Percentiles rank a stretch among this genome's conserved stretches.
These are phyloP conservation scores for Polyporus tsugae DNA, from an alignment of 1,284 basidiomycete genomes.

Conservation along the genomic window DNA sequence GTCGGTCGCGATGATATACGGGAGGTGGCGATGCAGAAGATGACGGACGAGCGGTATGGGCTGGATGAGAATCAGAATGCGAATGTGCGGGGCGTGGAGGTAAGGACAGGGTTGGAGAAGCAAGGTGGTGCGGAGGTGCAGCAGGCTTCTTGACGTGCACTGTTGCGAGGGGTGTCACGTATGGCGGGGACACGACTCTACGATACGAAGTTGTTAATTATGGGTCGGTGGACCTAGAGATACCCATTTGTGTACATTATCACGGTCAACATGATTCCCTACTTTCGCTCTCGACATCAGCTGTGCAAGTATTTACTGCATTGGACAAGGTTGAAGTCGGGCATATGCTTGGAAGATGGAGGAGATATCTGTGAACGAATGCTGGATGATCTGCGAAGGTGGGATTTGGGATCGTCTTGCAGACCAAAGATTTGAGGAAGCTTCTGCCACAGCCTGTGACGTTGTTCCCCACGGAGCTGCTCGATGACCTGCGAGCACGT, in stretches of 20 bases:
- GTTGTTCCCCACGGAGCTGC: neutral
- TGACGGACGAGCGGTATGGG: slow-evolving; percentile 23
- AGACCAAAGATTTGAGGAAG: neutral
- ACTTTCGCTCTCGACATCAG: neutral
- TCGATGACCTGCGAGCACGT: neutral
- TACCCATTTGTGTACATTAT: neutral
- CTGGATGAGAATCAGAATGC: neutral
- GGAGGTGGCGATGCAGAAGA: slow-evolving; percentile 28
- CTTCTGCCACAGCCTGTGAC: neutral
- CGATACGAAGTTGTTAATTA: neutral
- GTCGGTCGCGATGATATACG: slow-evolving; percentile 21
- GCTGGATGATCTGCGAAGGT: no score
- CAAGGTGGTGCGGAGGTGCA: neutral
- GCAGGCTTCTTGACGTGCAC: neutral
- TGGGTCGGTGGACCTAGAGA: neutral
- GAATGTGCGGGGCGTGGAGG: neutral
- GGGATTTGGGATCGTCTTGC: neutral
- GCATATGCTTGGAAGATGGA: no score
- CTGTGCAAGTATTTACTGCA: no score
- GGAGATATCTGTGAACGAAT: neutral
- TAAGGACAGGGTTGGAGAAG: neutral
- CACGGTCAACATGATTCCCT: neutral
- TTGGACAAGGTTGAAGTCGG: no score
- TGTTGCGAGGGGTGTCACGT: neutral
- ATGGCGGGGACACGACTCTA: neutral